Base-by-base conservation (phyloP, 2,329 filamentous ascomycete species). In the Bipolaris victoriae region DNA sequence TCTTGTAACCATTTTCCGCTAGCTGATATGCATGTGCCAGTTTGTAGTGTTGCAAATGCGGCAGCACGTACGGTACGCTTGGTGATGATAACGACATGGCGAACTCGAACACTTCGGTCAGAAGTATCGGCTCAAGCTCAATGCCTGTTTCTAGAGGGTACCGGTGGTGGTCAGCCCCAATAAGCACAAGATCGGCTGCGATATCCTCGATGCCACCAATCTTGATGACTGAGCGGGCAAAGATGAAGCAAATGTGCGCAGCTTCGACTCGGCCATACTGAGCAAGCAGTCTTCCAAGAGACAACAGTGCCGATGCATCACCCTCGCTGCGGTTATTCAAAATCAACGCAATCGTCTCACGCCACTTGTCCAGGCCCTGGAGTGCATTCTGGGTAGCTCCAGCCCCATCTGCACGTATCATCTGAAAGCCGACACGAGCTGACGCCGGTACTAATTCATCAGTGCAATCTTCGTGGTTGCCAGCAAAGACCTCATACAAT, bases 51-150 rank as follows among this genome's bases (percentile, higher is more conserved):
- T 96, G 87, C 33, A 99, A 79, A 76, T 99, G 93, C 11, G 94
- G 91, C 56, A 90, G 84, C 39, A 84, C 83, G 33, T 86, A 80
- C 0, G 82, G 76, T 9, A 82, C 77, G 9, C 58, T 57, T 26
- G 64, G 81, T 20, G 84, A 84, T 2, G 89, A 82, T 13, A 98
- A 83, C 9, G 90, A 90, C 10, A 91, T 81, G 0, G 91, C 92
- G 74, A 92, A 98, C 74, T 99, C 95, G 69, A 96, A 98, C 0
- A 97, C 87, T 75, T 99, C 95, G 40, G 92, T 98, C n/a, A 99
- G 84, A 49, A 97, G 82, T n/a, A 97, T 86, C 3, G 92, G 86
- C 71, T 98, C 92, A 6, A 90, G 84, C 67, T 98, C 92, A 62
- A 89, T 87, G 51, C 88, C 88, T 61, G 93, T 89, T 49, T 91